These are phyloP conservation scores for Casuarina equisetifolia DNA, from an alignment of 306 rosid genomes.

Conservation along the genomic window DNA sequence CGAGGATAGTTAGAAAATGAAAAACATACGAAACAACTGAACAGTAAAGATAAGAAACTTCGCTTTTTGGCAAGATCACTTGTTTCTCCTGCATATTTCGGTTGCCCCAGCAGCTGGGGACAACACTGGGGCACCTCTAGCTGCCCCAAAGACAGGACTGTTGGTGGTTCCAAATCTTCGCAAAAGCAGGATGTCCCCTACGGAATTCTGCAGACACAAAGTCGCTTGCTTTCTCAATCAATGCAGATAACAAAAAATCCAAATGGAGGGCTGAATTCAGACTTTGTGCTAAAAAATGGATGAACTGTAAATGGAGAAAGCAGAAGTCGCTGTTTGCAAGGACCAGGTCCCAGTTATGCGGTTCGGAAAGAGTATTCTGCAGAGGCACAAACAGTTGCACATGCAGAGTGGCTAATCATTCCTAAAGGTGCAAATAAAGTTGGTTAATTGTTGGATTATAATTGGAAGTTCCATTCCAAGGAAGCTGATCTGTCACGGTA, in stretches of 20 bases:
- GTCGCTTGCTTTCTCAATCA: background rate
- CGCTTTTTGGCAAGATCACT: background rate
- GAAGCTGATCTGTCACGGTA: conserved; percentile 27
- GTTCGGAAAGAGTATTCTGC: background rate
- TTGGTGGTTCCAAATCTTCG: background rate
- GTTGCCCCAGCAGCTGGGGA: background rate
- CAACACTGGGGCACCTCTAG: background rate
- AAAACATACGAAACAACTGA: no score
- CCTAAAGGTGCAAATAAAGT: conserved; percentile 26
- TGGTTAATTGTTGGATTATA: conserved; percentile 38
- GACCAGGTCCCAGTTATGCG: background rate
- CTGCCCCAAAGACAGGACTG: background rate
- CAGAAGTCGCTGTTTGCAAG: background rate
- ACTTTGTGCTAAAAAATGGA: background rate
- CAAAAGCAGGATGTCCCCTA: background rate
- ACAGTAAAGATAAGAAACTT: no score
- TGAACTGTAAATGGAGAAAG: background rate
- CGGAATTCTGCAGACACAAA: background rate
- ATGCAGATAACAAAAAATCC: background rate
- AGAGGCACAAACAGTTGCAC: conserved; percentile 23
- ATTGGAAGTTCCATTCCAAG: conserved; percentile 33
- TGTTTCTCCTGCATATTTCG: background rate
- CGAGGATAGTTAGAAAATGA: no score
- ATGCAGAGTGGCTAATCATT: conserved; percentile 27
- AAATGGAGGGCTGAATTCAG: background rate